A percentile compares a stretch with the other conserved stretches of the same genome.
These are phyloP conservation scores for Tricholoma saponaceum DNA, from an alignment of 768 basidiomycete species.

Conservation along the genomic window DNA sequence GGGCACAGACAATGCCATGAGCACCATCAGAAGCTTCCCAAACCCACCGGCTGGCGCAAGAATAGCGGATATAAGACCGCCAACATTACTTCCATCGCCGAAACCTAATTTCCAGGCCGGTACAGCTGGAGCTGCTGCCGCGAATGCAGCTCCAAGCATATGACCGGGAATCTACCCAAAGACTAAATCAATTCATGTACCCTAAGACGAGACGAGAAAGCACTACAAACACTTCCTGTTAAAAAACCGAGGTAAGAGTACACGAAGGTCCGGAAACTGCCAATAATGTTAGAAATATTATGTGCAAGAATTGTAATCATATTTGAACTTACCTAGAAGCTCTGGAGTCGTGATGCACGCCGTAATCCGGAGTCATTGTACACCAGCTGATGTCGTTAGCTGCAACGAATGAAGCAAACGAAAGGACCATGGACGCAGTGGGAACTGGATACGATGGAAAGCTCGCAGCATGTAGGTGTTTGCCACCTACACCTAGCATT, in stretches of 20 bases:
- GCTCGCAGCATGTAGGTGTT: slow-evolving; percentile 37
- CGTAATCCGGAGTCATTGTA: slow-evolving; percentile 40
- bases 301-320: neutral
- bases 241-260: slow-evolving; percentile 66
- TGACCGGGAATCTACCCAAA: slow-evolving; percentile 33
- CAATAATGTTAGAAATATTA: neutral
- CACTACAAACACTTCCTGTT: slow-evolving; percentile 47
- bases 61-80: slow-evolving; percentile 61
- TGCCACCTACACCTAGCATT: slow-evolving; percentile 60
- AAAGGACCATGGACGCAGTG: slow-evolving; percentile 25
- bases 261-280: slow-evolving; percentile 52
- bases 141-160: slow-evolving; percentile 68
- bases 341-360: slow-evolving; percentile 34
- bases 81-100: slow-evolving; percentile 47
- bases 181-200: slow-evolving; percentile 12
- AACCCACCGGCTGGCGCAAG: slow-evolving; percentile 58
- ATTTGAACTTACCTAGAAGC: slow-evolving; percentile 24
- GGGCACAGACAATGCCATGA: slow-evolving; percentile 72
- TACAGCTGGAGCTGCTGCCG: slow-evolving; percentile 49
- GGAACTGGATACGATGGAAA: slow-evolving; percentile 20
- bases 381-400: slow-evolving; percentile 38
- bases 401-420: slow-evolving; percentile 35
- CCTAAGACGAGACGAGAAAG: neutral
- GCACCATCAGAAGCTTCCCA: slow-evolving; percentile 66
- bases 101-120: slow-evolving; percentile 56